These are phyloP conservation scores for Phialophora tarda DNA, from an alignment of 2,329 filamentous ascomycete species.

Conservation along the genomic window DNA sequence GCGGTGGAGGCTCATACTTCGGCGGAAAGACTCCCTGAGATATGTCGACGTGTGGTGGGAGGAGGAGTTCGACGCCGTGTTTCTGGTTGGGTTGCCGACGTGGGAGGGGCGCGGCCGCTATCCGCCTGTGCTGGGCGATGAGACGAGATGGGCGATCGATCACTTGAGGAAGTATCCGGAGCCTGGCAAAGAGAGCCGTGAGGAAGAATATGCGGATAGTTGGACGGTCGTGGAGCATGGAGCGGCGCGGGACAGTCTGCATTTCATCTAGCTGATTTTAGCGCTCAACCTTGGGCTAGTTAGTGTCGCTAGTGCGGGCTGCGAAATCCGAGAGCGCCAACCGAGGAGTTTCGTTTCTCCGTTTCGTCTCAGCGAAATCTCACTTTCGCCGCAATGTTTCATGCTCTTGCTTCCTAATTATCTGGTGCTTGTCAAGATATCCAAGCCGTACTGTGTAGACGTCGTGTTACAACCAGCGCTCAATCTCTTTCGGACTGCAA, in stretches of 20 bases:
- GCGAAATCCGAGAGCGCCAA: background rate
- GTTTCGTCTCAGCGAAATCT: background rate
- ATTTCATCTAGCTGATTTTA: slow-evolving; percentile 2
- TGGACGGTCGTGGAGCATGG: background rate
- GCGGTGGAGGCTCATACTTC: slow-evolving; percentile 62
- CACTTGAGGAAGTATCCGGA: slow-evolving; percentile 31
- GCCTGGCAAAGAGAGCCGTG: slow-evolving; percentile 13
- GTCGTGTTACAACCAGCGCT: background rate
- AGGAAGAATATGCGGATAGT: background rate
- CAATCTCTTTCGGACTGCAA: background rate
- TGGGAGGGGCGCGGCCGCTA: slow-evolving; percentile 35
- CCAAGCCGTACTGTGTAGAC: too few relatives aligned
- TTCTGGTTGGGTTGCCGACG: slow-evolving; percentile 49
- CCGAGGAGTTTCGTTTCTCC: background rate
- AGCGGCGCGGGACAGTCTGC: background rate
- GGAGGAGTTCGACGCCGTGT: slow-evolving; percentile 66
- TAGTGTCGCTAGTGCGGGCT: background rate
- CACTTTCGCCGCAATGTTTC: background rate
- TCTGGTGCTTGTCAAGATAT: background rate
- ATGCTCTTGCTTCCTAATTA: background rate
- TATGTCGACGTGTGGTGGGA: slow-evolving; percentile 65
- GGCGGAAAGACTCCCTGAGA: slow-evolving; percentile 45
- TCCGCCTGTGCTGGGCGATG: slow-evolving; percentile 36
- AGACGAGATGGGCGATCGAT: slow-evolving; percentile 40
- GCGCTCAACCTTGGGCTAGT: background rate